Evolutionary conservation across 306 rosid genomes (phyloP).

Genomic region (Lathyrus aphaca): DNA sequence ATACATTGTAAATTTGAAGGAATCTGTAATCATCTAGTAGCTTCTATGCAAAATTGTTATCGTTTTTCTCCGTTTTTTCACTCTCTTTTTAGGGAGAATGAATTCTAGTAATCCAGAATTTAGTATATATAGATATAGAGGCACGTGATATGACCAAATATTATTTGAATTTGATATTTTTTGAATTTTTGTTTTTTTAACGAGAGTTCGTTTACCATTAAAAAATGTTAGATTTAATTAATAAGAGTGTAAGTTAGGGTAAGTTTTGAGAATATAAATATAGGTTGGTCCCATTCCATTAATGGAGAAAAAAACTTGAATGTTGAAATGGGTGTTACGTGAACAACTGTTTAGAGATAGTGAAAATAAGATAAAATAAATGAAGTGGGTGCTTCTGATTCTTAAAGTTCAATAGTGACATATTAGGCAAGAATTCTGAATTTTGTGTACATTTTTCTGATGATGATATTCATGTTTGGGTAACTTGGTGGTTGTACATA

Average conservation of each 20-base stretch:
- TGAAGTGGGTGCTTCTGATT: conserved; percentile 1
- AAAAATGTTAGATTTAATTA: conserved; percentile 6
- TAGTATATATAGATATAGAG: too few relatives aligned
- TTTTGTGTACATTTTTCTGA: conserved; percentile 7
- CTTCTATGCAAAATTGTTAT: too few relatives aligned
- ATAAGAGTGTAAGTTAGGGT: not conserved
- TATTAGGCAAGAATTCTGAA: conserved; percentile 14
- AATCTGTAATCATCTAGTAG: conserved; percentile 43
- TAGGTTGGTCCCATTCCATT: conserved; percentile 14
- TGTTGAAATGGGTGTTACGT: conserved; percentile 14
- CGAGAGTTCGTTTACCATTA: too few relatives aligned
- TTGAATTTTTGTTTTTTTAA: too few relatives aligned
- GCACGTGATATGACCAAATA: too few relatives aligned
- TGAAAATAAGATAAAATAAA: conserved; percentile 14
- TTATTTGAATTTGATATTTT: too few relatives aligned
- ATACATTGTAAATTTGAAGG: conserved; percentile 39
- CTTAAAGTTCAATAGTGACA: conserved; percentile 16
- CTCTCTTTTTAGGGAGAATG: too few relatives aligned
- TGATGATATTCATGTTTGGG: conserved; percentile 22
- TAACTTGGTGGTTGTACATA: conserved; percentile 23
- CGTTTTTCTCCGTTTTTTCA: too few relatives aligned
- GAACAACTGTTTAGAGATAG: conserved; percentile 24
- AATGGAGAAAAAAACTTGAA: not conserved
- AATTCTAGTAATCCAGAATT: too few relatives aligned
- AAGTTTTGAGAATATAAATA: conserved; percentile 17